phyloP scores from a whole-genome alignment of 2,329 filamentous ascomycete species.

The Cryoendolithus antarcticus region DNA sequence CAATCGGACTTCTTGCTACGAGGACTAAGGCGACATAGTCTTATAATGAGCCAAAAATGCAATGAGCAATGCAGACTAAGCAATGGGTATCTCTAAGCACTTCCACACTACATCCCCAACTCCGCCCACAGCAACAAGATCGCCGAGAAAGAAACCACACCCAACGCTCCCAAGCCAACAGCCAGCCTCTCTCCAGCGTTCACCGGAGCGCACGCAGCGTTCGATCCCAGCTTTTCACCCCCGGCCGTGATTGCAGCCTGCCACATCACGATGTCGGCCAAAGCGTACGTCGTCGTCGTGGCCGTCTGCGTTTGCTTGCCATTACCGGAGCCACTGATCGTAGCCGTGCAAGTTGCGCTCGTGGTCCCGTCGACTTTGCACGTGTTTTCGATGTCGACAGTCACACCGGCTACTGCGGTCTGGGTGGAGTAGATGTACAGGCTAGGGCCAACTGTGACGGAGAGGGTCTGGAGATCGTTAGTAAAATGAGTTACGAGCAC shows the following conservation, averaged over 20 bases:
- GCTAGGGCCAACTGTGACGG: conserved; percentile 5
- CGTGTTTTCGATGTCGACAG: conserved; percentile 5
- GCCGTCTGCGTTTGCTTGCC: conserved; percentile 3
- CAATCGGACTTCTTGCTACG: no score
- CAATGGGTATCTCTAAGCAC: no score
- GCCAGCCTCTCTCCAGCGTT: conserved; percentile 4
- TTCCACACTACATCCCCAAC: no score
- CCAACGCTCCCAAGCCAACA: conserved; percentile 5
- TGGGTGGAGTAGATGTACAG: conserved; percentile 3
- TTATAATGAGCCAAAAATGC: no score
- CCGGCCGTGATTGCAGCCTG: conserved; percentile 3
- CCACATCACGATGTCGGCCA: conserved; percentile 3
- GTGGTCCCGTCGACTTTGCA: conserved; percentile 3
- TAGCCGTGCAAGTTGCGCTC: conserved; percentile 4
- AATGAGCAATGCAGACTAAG: no score
- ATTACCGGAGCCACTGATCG: conserved; percentile 5
- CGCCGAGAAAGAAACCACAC: conserved; percentile 3
- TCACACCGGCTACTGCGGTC: conserved; percentile 2
- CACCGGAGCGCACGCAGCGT: conserved; percentile 1
- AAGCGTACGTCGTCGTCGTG: conserved; percentile 1
- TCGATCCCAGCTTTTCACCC: conserved; percentile 3
- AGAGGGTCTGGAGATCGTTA: conserved; percentile 1
- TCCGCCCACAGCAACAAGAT: conserved; percentile 4
- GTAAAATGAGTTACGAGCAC: no score
- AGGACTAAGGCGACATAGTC: no score